A percentile compares a stretch with the other conserved stretches of the same genome.
Evolutionary conservation across 768 basidiomycete species (phyloP).

Genomic region (Pholiota microspora): DNA sequence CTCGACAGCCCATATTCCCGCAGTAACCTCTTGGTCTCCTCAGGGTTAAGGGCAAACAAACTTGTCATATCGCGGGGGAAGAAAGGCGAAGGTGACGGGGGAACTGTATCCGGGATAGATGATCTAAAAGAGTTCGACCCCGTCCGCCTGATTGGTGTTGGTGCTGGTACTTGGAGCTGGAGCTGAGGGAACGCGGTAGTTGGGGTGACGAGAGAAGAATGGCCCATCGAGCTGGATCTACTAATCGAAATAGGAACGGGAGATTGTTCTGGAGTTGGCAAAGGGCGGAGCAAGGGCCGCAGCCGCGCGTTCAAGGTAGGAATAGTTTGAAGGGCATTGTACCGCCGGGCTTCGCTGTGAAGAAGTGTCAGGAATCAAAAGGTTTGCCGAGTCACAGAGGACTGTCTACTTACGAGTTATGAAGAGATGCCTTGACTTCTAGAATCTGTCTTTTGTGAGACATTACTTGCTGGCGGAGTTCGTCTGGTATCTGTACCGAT

Average conservation of each 20-base stretch:
- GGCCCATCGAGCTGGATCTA: conserved; percentile 22
- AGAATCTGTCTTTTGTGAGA: conserved; percentile 41
- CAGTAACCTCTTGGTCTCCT: conserved; percentile 37
- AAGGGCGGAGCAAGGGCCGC: conserved; percentile 49
- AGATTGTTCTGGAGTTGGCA: conserved; percentile 46
- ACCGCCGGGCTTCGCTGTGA: conserved; percentile 49
- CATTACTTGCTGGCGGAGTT: conserved; percentile 37
- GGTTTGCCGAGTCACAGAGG: too few species aligned
- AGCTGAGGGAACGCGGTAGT: conserved; percentile 21
- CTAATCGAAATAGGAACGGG: conserved; percentile 28
- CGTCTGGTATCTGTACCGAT: conserved; percentile 37
- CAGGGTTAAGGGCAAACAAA: conserved; percentile 42
- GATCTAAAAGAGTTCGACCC: conserved; percentile 18
- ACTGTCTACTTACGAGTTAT: conserved; percentile 42
- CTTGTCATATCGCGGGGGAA: conserved; percentile 47
- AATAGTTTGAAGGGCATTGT: conserved; percentile 23
- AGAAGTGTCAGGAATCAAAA: too few species aligned
- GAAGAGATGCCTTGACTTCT: conserved; percentile 40
- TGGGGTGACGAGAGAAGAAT: conserved; percentile 25
- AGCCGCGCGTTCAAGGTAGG: conserved; percentile 39
- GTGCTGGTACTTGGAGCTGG: conserved; percentile 22
- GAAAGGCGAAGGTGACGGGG: conserved; percentile 39
- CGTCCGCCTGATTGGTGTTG: conserved; percentile 26
- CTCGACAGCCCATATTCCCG: conserved; percentile 43
- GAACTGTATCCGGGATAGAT: conserved; percentile 21